Conservation (phyloP, 2,329 filamentous ascomycete species). For the Xylariaceae sp. region DNA sequence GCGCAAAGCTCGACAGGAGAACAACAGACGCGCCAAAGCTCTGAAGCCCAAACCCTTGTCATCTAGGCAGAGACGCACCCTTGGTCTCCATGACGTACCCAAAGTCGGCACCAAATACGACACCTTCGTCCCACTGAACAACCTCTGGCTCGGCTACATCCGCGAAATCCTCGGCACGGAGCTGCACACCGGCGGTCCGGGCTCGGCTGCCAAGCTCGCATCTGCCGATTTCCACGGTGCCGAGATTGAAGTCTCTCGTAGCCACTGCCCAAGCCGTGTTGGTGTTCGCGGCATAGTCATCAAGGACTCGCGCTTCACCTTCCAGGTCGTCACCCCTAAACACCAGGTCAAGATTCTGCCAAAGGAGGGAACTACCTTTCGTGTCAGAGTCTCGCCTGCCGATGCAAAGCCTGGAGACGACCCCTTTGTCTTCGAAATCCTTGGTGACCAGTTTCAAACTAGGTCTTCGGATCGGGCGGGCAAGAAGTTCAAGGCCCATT, state of each 20-base stretch:
- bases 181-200: constrained; percentile 51
- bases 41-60: constrained; percentile 67
- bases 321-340: constrained; percentile 74
- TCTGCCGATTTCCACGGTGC: constrained; percentile 92
- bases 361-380: constrained; percentile 86
- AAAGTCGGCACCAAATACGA: constrained; percentile 65
- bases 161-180: constrained; percentile 70
- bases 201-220: constrained; percentile 68
- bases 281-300: constrained; percentile 84
- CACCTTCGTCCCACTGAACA: constrained; percentile 73
- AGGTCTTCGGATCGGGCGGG: constrained; percentile 81
- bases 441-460: constrained; percentile 82
- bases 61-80: constrained; percentile 68
- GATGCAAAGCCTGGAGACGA: constrained; percentile 11
- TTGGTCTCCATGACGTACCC: constrained; percentile 72
- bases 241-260: constrained; percentile 74
- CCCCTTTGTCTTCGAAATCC: constrained; percentile 73
- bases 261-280: constrained; percentile 75
- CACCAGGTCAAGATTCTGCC: constrained; percentile 75
- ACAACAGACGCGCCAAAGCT: constrained; percentile 40
- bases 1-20: constrained; percentile 39
- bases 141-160: constrained; percentile 81
- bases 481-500: constrained; percentile 87
- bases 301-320: constrained; percentile 79
- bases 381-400: constrained; percentile 59